A percentile compares a stretch with the other conserved stretches of the same genome.
These are phyloP conservation scores for Aquilaria agallochum DNA, from an alignment of 441 rosid species.

Conservation along the genomic window DNA sequence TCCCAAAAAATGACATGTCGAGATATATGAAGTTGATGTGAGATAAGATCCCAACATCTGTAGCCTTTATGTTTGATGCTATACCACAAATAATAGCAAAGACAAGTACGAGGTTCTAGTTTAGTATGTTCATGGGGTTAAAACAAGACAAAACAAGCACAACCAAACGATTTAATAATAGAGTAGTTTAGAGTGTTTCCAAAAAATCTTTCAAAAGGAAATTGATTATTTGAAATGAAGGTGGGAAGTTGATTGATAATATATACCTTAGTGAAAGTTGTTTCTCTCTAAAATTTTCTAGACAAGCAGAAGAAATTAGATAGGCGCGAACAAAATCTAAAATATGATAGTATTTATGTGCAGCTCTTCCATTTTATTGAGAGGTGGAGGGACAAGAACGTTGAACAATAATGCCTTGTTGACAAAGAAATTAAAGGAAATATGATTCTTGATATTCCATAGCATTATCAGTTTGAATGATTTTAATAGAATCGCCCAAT, in stretches of 20 bases:
- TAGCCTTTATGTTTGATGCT: no score
- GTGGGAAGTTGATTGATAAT: constrained; percentile 1
- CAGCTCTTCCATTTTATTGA: constrained; percentile 17
- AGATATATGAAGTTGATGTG: no score
- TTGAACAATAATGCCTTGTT: background rate
- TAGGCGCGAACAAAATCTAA: constrained; percentile 1
- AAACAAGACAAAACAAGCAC: background rate
- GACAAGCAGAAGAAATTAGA: background rate
- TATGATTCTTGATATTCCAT: background rate
- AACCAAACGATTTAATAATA: background rate
- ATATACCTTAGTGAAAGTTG: background rate
- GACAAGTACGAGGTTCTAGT: background rate
- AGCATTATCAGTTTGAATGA: background rate
- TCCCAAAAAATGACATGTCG: no score
- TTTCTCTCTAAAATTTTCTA: background rate
- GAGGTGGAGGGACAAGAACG: constrained; percentile 13
- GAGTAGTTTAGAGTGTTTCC: background rate
- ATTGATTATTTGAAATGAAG: background rate
- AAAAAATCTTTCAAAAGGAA: background rate
- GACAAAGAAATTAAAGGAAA: background rate
- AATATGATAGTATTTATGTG: constrained; percentile 12
- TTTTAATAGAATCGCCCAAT: constrained; percentile 6
- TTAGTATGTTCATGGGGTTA: constrained; percentile 1
- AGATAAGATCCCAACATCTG: no score
- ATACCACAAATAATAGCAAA: background rate